Base-by-base conservation (phyloP, 2,329 filamentous ascomycete genomes). In the Apiospora pterosperma region DNA sequence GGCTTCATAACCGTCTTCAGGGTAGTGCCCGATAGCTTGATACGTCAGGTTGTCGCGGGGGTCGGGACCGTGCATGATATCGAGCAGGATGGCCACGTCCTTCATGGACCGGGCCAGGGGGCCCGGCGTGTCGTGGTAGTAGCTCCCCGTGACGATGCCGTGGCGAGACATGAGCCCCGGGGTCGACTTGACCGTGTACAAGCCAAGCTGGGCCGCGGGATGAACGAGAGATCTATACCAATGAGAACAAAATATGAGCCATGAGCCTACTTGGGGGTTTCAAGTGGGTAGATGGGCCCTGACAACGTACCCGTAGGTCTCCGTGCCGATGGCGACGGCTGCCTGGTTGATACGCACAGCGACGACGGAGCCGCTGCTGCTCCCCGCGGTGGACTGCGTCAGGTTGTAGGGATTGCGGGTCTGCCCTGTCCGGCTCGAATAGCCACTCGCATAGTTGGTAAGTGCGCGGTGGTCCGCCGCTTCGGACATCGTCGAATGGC, bases 41-140 rank as follows among this genome's bases (percentile, higher is more conserved):
- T 4, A 42, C 25, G 44, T 52, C 23, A 52, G n/a, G 2, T 31
- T 28, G 16, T 39, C 21, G 1, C 12, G 6, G 14, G 16, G 39
- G 34, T 64, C 58, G 0, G 41, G n/a, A 0, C 74, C 73, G 0
- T 67, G 73, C 65, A 76, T 65, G 21, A 66, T 67, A 60, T 76
- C 74, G 1, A 76, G 64, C 70, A 76, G 70, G 5, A 72, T 60
- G 0, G 74, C 75, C 28, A 70, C 72, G 62, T 75, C 73, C 7
- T 44, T 64, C n/a, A 75, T 73, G 0, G 73, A 73, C 38, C 74
- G 67, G 2, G 72, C 71, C 68, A 76, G 70, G 1, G 73, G 73
- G 1, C 75, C 74, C 4, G 72, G 72, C 0, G 73, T 75, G 44
- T 76, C 73, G 55, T 74, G 73, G 10, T 66, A 61, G 31, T 70